Conservation (phyloP, 495 filamentous ascomycete species). For the Glutinoglossum americanum region DNA sequence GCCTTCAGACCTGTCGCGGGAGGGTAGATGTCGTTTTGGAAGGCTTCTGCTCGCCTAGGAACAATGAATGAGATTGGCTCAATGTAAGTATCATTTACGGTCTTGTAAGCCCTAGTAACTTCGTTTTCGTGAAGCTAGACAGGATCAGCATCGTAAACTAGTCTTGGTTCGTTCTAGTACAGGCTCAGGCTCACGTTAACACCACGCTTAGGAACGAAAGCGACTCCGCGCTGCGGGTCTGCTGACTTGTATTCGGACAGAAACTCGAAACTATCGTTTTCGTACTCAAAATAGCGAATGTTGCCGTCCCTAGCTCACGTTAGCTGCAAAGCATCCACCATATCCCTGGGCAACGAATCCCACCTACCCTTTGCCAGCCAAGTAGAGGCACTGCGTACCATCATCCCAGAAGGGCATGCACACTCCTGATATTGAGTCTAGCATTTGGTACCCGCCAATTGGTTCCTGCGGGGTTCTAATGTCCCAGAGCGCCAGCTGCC, state of each 20-base stretch:
- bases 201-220: constrained; percentile 86
- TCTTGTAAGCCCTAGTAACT: constrained; percentile 89
- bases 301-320: constrained; percentile 57
- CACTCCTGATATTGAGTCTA: constrained; percentile 90
- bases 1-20: constrained; percentile 56
- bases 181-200: constrained; percentile 42
- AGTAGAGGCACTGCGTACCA: constrained; percentile 73
- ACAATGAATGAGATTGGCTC: constrained; percentile 96
- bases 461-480: constrained; percentile 57
- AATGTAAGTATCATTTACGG: constrained; percentile 79
- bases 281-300: constrained; percentile 93
- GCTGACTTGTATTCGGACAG: constrained; percentile 86
- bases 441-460: constrained; percentile 63
- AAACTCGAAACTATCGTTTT: constrained; percentile 94
- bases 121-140: constrained; percentile 75
- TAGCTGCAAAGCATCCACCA: constrained; percentile 7
- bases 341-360: not conserved
- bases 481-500: constrained; percentile 91
- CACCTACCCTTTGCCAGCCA: constrained; percentile 86
- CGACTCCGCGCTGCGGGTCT: constrained; percentile 85
- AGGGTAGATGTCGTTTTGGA: constrained; percentile 94
- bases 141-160: constrained; percentile 9
- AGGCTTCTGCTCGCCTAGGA: constrained; percentile 81
- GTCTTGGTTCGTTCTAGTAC: not conserved
- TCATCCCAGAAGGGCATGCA: constrained; percentile 99